phyloP scores from a whole-genome alignment of 305 asterid species.

The Solanum aculeatissimum region DNA sequence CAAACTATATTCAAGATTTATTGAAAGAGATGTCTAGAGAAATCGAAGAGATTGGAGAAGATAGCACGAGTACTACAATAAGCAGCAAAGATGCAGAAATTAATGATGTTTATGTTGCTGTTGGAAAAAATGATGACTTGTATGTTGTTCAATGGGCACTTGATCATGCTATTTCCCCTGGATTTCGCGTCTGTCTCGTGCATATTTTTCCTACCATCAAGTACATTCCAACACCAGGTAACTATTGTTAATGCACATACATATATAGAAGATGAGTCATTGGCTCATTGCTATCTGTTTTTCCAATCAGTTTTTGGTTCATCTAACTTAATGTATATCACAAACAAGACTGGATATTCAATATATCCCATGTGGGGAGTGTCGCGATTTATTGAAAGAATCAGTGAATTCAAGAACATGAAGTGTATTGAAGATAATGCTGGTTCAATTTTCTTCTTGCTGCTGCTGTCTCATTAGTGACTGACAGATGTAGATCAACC shows the following conservation, averaged over 20 bases:
- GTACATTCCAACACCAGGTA: slow-evolving; percentile 61
- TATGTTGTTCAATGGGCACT: slow-evolving; percentile 58
- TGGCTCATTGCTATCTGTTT: neutral
- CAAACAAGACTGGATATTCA: neutral
- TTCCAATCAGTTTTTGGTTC: neutral
- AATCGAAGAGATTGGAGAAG: slow-evolving; percentile 52
- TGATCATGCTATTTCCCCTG: slow-evolving; percentile 37
- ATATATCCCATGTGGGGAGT: neutral
- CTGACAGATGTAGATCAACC: neutral
- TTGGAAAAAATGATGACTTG: slow-evolving; percentile 57
- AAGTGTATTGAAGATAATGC: neutral
- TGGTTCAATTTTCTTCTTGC: neutral
- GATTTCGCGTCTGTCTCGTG: slow-evolving; percentile 37
- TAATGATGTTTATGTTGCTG: slow-evolving; percentile 53
- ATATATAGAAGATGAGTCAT: neutral
- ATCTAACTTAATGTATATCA: neutral
- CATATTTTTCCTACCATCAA: slow-evolving; percentile 52
- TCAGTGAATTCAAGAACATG: neutral
- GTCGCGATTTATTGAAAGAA: neutral
- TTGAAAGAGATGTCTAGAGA: slow-evolving; percentile 28
- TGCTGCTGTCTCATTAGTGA: neutral
- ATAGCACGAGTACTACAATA: slow-evolving; percentile 11
- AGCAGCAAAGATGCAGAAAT: slow-evolving; percentile 4
- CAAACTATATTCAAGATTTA: neutral
- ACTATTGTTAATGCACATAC: neutral